These are phyloP conservation scores for Lipomyces orientalis DNA, from an alignment of 805 yeast genomes.

Conservation along the genomic window DNA sequence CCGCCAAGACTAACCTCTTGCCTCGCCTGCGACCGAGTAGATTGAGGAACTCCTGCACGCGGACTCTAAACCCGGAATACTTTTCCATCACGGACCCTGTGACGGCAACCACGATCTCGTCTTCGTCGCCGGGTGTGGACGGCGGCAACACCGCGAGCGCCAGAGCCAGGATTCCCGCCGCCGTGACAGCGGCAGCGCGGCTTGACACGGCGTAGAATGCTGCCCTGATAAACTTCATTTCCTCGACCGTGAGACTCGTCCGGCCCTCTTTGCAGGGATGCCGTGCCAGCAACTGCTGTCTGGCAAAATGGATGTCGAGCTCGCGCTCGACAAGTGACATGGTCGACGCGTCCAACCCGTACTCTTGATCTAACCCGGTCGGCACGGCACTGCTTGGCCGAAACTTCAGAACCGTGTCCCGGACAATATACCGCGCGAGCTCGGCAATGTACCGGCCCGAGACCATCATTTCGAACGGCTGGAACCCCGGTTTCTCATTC, in stretches of 20 bases:
- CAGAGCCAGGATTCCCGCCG: slow-evolving; percentile 39
- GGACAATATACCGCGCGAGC: slow-evolving; percentile 69
- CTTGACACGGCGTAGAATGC: slow-evolving; percentile 43
- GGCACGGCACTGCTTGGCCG: slow-evolving; percentile 31
- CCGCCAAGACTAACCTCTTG: slow-evolving; percentile 19
- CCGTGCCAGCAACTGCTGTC: slow-evolving; percentile 33
- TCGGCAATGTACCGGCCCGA: slow-evolving; percentile 92
- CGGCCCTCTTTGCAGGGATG: slow-evolving; percentile 26
- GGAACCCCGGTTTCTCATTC: slow-evolving; percentile 75
- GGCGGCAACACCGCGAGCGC: slow-evolving; percentile 40
- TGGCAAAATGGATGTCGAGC: slow-evolving; percentile 37
- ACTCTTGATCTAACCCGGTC: slow-evolving; percentile 38
- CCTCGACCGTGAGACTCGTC: slow-evolving; percentile 29
- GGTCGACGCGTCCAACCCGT: slow-evolving; percentile 39
- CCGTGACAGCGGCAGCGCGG: slow-evolving; percentile 46
- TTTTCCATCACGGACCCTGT: slow-evolving; percentile 46
- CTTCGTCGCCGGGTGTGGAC: slow-evolving; percentile 28
- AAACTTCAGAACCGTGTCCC: slow-evolving; percentile 61
- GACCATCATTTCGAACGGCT: slow-evolving; percentile 84
- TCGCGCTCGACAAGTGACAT: slow-evolving; percentile 42
- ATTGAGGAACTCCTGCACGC: slow-evolving; percentile 43
- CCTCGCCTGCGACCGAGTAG: slow-evolving; percentile 24
- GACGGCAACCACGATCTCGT: slow-evolving; percentile 41
- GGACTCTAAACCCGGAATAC: slow-evolving; percentile 42
- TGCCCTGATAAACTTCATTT: slow-evolving; percentile 38